Base-by-base conservation (phyloP, 768 basidiomycete genomes). In the Amanita fuliginea region DNA sequence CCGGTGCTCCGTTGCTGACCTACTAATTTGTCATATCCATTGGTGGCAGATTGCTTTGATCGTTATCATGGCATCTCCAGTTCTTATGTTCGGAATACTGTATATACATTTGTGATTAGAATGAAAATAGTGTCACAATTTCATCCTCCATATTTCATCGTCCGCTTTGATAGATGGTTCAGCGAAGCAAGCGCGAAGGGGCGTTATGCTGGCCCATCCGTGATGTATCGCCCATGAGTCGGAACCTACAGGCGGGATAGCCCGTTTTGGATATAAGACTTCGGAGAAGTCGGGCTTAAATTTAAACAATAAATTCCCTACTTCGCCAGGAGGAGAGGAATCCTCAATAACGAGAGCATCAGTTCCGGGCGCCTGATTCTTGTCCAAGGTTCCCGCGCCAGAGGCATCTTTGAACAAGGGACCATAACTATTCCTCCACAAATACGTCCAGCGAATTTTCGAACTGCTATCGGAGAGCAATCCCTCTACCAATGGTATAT, bases 381-480 rank as follows among this genome's bases (percentile, higher is more conserved):
- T 57, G 30, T 57, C 60, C 33, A 49, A 51, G 11, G 42, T 19
- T 53, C 52, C 49, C 9, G 49, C 14, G 13, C 35, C 30, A 21
- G 67, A 57, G 35, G 74, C 59, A 34, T 67, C 63, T 60, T 80
- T 80, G 75, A 94, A 94, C 47, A 93, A 71, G 47, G 80, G 72
- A 3, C 86, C 84, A 59, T 94, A 95, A 8, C 81, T 76, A 60
- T 86, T 95, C 42, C 86, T 76, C 88, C 87, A 92, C 66, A 93
- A 78, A 22, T 63, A 71, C 9, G 93, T 89, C 87, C 90, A 93
- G 56, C 71, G 75, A 47, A 89, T 74, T 54, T 77, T 76, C 48
- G 91, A 63, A 6, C 80, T 80, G 45, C 74, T 73, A 28, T 77
- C 72, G 35, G 71, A 65, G 41, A 86, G 64, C 24, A 87, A 73